Evolutionary conservation across 805 yeast species (phyloP).

Genomic region (Saccharomyces jurei): DNA sequence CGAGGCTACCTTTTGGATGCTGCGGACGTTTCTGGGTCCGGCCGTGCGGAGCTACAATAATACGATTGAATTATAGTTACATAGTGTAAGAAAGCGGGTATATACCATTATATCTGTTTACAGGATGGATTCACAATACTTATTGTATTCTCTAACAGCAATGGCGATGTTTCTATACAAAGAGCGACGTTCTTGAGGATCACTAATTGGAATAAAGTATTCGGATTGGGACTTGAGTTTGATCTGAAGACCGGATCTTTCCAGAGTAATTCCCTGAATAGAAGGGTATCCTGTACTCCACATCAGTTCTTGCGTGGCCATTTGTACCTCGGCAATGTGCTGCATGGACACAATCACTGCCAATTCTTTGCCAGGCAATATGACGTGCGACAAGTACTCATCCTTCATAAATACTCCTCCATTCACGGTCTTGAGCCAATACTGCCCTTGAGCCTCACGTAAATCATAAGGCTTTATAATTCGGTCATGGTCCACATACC

Average conservation of each 20-base stretch:
- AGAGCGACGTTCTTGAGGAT: slow-evolving; percentile 50
- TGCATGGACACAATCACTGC: slow-evolving; percentile 69
- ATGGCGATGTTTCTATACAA: slow-evolving; percentile 65
- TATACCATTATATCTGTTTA: slow-evolving; percentile 6
- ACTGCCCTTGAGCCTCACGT: slow-evolving; percentile 90
- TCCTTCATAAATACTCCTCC: slow-evolving; percentile 74
- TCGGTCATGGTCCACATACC: slow-evolving; percentile 60
- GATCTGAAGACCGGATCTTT: slow-evolving; percentile 69
- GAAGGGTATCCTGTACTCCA: slow-evolving; percentile 68
- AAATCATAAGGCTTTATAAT: slow-evolving; percentile 67
- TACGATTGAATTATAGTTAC: neutral
- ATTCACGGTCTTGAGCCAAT: slow-evolving; percentile 75
- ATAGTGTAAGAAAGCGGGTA: neutral
- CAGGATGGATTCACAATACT: slow-evolving; percentile 47
- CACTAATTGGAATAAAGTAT: slow-evolving; percentile 79
- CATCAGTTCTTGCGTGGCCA: slow-evolving; percentile 49
- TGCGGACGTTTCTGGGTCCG: neutral
- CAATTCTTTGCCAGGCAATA: slow-evolving; percentile 71
- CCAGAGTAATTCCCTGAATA: slow-evolving; percentile 65
- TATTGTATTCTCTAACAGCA: slow-evolving; percentile 77
- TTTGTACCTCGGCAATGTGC: slow-evolving; percentile 58
- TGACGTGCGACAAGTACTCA: slow-evolving; percentile 74
- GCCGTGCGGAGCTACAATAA: neutral
- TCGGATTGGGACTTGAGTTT: slow-evolving; percentile 49
- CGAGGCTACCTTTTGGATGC: neutral